Base-by-base conservation (phyloP, 495 filamentous ascomycete species). In the Hyaloscypha variabilis region DNA sequence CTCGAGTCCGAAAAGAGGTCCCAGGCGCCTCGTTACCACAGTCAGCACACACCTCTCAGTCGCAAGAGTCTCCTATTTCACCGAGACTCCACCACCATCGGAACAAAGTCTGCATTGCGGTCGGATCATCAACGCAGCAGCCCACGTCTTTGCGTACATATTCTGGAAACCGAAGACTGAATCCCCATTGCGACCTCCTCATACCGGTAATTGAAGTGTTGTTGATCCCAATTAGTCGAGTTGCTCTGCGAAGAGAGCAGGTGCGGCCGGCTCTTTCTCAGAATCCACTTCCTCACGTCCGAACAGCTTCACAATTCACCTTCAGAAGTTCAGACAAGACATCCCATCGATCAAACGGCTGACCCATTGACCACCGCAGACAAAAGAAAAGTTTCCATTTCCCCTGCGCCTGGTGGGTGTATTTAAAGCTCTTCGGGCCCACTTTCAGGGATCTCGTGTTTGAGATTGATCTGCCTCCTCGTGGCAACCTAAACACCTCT, bases 371-470 rank as follows among this genome's bases (percentile, higher is more conserved):
- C 17, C 4, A 19, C 17, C 1, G 6, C 1, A 46, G 39, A 46
- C 31, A 46, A 46, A 46, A 46, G 39, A 46, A n/a, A 46, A 46
- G 39, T 17, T 46, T 46, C 19, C 39, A 0, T 17, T 4, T 3
- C 13, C 4, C 39, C 39, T 34, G 31, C 11, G 31, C 21, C 21
- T 24, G 24, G 2, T 17, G 39, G 6, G 39, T 17, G 39, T 11
- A 14, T 46, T 46, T 14, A 46, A 46, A 19, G 39, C 8, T 3
- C 26, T 11, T 42, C 29, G 5, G 50, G 23, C 26, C 50, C 51
- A 30, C 50, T 13, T 63, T 63, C 61, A 63, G 59, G 39, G 63
- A 52, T 25, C 46, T 65, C 42, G 29, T 65, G 63, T 65, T 65
- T 65, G 54, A 65, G 63, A 60, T 59, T 65, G 63, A 65, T 26